A percentile compares a stretch with the other conserved stretches of the same genome.
Conservation (phyloP, 805 yeast species). For the Saccharomycopsis schoenii region DNA sequence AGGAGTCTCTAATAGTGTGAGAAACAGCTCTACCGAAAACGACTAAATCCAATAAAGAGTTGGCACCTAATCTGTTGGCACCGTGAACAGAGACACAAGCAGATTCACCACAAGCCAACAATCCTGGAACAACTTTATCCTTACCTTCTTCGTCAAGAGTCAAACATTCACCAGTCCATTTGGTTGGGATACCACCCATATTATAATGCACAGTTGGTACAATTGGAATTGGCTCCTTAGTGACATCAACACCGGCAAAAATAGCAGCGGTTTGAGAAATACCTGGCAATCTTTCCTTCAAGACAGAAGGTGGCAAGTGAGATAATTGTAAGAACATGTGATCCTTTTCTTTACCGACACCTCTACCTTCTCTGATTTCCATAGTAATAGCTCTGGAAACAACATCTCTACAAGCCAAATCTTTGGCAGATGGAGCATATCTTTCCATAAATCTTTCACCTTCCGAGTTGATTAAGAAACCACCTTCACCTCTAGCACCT, state of each 20-base stretch:
- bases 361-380: slow-evolving; percentile 98
- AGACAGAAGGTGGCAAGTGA: slow-evolving; percentile 85
- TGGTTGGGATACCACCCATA: slow-evolving; percentile 99
- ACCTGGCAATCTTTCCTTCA: slow-evolving; percentile 96
- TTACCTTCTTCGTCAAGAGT: slow-evolving; percentile 78
- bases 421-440: slow-evolving; percentile 98
- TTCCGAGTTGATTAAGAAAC: slow-evolving; percentile 87
- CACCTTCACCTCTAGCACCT: slow-evolving; percentile 99
- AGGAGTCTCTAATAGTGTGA: slow-evolving; percentile 75
- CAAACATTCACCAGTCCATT: slow-evolving; percentile 91
- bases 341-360: slow-evolving; percentile 94
- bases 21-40: slow-evolving; percentile 98
- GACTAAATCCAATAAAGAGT: slow-evolving; percentile 90
- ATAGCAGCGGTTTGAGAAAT: slow-evolving; percentile 97
- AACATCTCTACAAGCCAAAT: slow-evolving; percentile 96
- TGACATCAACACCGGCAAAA: slow-evolving; percentile 98
- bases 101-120: slow-evolving; percentile 96
- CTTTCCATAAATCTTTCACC: slow-evolving; percentile 99
- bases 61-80: slow-evolving; percentile 98
- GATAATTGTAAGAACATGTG: slow-evolving; percentile 92
- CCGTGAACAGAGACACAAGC: slow-evolving; percentile 99
- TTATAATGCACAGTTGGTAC: slow-evolving; percentile 97
- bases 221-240: slow-evolving; percentile 98
- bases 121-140: slow-evolving; percentile 86
- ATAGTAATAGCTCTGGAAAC: slow-evolving; percentile 96